Evolutionary conservation across 352 stramenopile genomes (phyloP).

Genomic region (Phytopythium delawarense): DNA sequence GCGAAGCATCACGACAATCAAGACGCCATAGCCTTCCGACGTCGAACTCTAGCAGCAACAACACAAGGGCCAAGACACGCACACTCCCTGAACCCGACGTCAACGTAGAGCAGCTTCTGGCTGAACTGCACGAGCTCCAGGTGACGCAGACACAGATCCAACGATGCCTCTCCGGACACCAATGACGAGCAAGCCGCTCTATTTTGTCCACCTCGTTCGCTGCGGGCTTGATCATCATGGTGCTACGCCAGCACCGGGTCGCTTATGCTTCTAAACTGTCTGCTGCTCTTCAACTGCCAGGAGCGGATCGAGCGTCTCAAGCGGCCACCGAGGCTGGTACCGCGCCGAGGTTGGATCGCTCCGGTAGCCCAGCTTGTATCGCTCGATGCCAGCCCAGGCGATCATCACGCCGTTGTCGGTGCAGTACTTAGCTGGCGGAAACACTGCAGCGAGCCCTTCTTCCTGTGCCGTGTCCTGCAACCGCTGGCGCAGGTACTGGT

Average conservation of each 20-base stretch:
- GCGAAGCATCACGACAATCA: neutral
- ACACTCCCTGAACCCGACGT: neutral
- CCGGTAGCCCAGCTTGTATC: slow-evolving; percentile 46
- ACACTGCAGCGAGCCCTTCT: slow-evolving; percentile 42
- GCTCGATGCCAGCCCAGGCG: slow-evolving; percentile 91
- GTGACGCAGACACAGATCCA: slow-evolving; percentile 36
- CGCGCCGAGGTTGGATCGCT: slow-evolving; percentile 44
- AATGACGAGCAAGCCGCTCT: neutral
- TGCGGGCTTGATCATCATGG: neutral
- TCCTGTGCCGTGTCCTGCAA: slow-evolving; percentile 61
- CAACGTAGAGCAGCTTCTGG: slow-evolving; percentile 27
- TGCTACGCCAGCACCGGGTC: neutral
- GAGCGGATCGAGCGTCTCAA: slow-evolving; percentile 54
- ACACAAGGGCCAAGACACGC: neutral
- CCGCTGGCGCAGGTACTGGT: slow-evolving; percentile 90
- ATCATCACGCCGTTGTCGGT: slow-evolving; percentile 98
- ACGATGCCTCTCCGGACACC: neutral
- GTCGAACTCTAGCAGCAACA: neutral
- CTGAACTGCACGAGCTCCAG: slow-evolving; percentile 36
- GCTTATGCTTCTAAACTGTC: neutral
- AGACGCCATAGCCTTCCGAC: neutral
- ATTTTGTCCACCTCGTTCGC: neutral
- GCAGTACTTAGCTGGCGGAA: slow-evolving; percentile 87
- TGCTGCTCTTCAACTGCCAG: slow-evolving; percentile 12
- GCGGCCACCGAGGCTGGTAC: slow-evolving; percentile 75